Evolutionary conservation across 805 yeast species (phyloP).

Genomic region (Hanseniaspora valbyensis): DNA sequence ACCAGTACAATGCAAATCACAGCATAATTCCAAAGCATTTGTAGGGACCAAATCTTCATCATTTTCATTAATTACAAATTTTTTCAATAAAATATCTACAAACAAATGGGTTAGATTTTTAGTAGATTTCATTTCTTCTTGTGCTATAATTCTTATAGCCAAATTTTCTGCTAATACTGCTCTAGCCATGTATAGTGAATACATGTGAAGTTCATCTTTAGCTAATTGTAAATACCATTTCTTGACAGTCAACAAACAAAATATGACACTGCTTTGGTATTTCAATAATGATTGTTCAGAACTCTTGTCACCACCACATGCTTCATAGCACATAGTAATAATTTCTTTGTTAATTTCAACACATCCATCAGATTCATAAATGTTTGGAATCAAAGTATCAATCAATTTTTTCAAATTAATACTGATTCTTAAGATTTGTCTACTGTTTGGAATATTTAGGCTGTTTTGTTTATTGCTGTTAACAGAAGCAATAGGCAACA

Average conservation of each 20-base stretch:
- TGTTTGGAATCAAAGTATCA: slow-evolving; percentile 60
- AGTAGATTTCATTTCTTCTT: slow-evolving; percentile 39
- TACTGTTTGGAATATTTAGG: slow-evolving; percentile 40
- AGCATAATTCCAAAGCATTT: slow-evolving; percentile 76
- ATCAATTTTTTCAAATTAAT: slow-evolving; percentile 61
- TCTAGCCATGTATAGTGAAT: slow-evolving; percentile 48
- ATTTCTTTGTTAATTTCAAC: slow-evolving; percentile 48
- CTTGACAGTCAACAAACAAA: slow-evolving; percentile 62
- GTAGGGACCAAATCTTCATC: slow-evolving; percentile 52
- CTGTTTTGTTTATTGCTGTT: neutral
- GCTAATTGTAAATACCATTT: slow-evolving; percentile 64
- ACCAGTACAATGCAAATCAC: slow-evolving; percentile 68
- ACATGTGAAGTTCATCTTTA: slow-evolving; percentile 52
- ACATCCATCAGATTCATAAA: slow-evolving; percentile 41
- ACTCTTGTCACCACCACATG: slow-evolving; percentile 69
- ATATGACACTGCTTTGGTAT: slow-evolving; percentile 58
- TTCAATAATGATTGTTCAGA: slow-evolving; percentile 44
- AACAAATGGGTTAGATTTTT: slow-evolving; percentile 42
- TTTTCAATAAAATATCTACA: slow-evolving; percentile 63
- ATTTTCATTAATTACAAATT: slow-evolving; percentile 55
- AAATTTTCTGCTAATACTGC: slow-evolving; percentile 62
- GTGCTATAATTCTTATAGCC: slow-evolving; percentile 60
- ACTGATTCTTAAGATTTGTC: slow-evolving; percentile 60
- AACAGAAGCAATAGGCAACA: neutral
- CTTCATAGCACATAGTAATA: slow-evolving; percentile 48